Evolutionary conservation across 306 rosid genomes (phyloP).

Genomic region (Gastrolobium bilobum): DNA sequence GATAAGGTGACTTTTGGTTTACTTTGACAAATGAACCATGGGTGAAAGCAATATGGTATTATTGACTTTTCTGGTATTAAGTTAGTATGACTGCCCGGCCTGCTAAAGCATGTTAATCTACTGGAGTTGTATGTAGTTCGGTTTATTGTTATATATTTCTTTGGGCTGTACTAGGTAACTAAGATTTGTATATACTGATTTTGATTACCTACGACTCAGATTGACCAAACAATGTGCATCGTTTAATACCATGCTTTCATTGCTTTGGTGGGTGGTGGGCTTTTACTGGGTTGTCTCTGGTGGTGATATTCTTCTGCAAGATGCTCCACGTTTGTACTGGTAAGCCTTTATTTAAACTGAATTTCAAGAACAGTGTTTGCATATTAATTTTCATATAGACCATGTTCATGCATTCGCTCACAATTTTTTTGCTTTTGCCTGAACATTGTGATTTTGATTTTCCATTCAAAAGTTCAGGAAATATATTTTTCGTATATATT

Average conservation of each 20-base stretch:
- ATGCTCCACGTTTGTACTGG: conserved; percentile 91
- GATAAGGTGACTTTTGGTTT: background rate
- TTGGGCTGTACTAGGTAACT: conserved; percentile 5
- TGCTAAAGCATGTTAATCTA: conserved; percentile 28
- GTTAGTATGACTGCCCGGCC: background rate
- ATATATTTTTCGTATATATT: background rate
- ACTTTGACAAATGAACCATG: background rate
- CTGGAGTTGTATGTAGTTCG: conserved; percentile 29
- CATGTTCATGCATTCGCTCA: background rate
- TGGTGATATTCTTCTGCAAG: conserved; percentile 68
- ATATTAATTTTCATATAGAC: background rate
- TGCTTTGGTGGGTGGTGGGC: conserved; percentile 94
- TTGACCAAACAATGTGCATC: conserved; percentile 76
- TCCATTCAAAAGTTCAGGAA: background rate
- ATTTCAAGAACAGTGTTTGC: conserved; percentile 7
- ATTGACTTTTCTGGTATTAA: background rate
- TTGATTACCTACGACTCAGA: conserved; percentile 56
- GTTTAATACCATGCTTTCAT: conserved; percentile 77
- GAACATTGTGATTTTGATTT: background rate
- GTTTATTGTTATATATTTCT: conserved; percentile 39
- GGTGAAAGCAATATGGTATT: conserved; percentile 12
- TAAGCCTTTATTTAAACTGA: conserved; percentile 48
- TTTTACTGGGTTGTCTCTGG: conserved; percentile 94
- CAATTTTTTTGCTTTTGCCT: too few relatives aligned
- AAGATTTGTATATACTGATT: conserved; percentile 53